Percentiles rank a stretch among this genome's conserved stretches.
These are phyloP conservation scores for Cerioporus squamosus DNA, from an alignment of 1,284 basidiomycete genomes.

Conservation along the genomic window DNA sequence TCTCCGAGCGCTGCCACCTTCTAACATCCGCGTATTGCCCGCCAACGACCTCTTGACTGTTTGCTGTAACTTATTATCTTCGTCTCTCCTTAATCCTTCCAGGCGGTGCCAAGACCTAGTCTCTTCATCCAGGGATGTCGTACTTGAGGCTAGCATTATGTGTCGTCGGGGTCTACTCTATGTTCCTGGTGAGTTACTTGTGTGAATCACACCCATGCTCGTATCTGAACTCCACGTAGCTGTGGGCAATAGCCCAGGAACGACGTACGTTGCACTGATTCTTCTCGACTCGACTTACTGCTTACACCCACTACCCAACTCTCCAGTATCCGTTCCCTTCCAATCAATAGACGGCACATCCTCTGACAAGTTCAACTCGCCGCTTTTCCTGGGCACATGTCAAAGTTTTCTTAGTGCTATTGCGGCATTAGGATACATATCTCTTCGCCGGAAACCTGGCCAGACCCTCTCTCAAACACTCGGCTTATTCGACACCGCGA, in stretches of 20 bases:
- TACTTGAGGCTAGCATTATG: constrained; percentile 61
- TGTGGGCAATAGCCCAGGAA: constrained; percentile 94
- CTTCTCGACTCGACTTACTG: not conserved
- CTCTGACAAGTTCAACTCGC: constrained; percentile 84
- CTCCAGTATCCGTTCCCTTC: constrained; percentile 83
- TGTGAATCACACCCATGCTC: constrained; percentile 2
- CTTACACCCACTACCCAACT: not conserved
- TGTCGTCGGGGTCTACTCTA: constrained; percentile 74
- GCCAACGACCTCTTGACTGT: not conserved
- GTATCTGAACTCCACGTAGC: constrained; percentile 39
- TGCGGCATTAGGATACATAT: constrained; percentile 82
- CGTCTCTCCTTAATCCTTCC: not conserved
- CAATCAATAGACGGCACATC: constrained; percentile 63
- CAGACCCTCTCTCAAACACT: constrained; percentile 58
- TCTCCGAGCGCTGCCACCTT: constrained; percentile 16
- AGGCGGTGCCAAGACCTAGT: not conserved
- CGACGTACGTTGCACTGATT: constrained; percentile 59
- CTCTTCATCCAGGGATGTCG: constrained; percentile 7
- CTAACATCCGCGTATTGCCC: not conserved
- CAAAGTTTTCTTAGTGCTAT: constrained; percentile 85
- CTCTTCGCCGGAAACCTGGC: constrained; percentile 61
- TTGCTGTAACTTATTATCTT: constrained; percentile 22
- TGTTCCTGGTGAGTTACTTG: constrained; percentile 66
- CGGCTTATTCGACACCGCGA: constrained; percentile 48
- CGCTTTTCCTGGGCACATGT: constrained; percentile 86